These are phyloP conservation scores for Hyparrhenia diplandra DNA, from an alignment of 176 grass and related monocot species.

Conservation along the genomic window DNA sequence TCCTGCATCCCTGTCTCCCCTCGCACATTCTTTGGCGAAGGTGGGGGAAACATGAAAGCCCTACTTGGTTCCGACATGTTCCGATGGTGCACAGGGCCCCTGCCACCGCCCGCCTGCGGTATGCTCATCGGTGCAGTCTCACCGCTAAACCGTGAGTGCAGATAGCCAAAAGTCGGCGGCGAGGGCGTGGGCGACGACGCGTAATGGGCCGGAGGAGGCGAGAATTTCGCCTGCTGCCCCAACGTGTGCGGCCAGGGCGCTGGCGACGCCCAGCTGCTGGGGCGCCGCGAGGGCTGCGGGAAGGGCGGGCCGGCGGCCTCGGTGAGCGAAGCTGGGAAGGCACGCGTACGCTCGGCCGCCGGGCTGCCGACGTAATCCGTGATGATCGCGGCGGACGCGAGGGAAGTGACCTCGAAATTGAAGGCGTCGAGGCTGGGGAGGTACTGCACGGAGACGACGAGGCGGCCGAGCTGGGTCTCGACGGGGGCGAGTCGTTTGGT, in stretches of 20 bases:
- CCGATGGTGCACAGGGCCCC: slow-evolving; percentile 35
- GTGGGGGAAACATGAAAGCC: slow-evolving; percentile 74
- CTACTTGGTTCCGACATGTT: slow-evolving; percentile 76
- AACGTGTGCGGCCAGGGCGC: slow-evolving; percentile 39
- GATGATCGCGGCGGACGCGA: slow-evolving; percentile 61
- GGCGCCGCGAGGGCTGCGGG: slow-evolving; percentile 24
- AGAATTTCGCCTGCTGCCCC: slow-evolving; percentile 58
- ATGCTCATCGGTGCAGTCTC: slow-evolving; percentile 79
- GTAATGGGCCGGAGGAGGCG: slow-evolving; percentile 48
- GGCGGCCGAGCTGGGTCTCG: slow-evolving; percentile 77
- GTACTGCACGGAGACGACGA: slow-evolving; percentile 84
- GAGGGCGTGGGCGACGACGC: slow-evolving; percentile 73
- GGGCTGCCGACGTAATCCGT: slow-evolving; percentile 81
- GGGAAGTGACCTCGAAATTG: slow-evolving; percentile 64
- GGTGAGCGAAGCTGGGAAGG: slow-evolving; percentile 72
- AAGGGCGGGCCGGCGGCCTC: slow-evolving; percentile 18
- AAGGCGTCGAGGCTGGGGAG: slow-evolving; percentile 56
- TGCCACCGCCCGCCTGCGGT: slow-evolving; percentile 39
- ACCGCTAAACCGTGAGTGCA: slow-evolving; percentile 53
- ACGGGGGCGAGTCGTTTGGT: slow-evolving; percentile 45
- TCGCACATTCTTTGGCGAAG: slow-evolving; percentile 49
- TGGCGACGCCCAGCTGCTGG: slow-evolving; percentile 55
- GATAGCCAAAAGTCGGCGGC: slow-evolving; percentile 67
- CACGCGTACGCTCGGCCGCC: slow-evolving; percentile 53
- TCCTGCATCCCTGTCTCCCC: slow-evolving; percentile 47